Evolutionary conservation across 1,284 basidiomycete species (phyloP), one percentile per base, ranked within the genome.

Genomic region (Rhodotorula sp.): DNA sequence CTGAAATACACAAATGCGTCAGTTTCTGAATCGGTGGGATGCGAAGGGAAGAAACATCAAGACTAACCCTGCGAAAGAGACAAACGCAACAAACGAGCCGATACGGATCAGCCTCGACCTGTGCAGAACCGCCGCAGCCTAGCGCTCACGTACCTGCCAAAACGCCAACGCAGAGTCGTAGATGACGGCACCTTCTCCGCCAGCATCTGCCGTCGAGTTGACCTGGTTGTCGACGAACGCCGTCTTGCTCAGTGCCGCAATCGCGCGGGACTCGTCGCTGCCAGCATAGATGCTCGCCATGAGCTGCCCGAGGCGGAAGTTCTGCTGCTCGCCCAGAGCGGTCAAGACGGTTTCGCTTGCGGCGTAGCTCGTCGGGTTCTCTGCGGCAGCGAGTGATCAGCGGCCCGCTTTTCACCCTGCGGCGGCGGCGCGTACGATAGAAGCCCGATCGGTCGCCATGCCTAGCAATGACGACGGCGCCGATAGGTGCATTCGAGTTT

Each of bases 241-340:
- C 74, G 90, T 88, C 45, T 85, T 81, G 71, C 84, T 83, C 79
- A 94, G 86, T 46, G 87, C 88, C 46, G 85, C 81, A 77, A 95
- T 89, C 79, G 86, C 88, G 23, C 87, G 87, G 3, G 87, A 81
- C 27, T 89, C 89, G 13, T 84, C 83, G 67, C 85, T 82, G 71
- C 85, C 84, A 78, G 93, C 83, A 84, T 95, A 95, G 61, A 86
- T 85, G 5, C 84, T 82, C 72, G 91, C 88, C 53, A 95, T 84
- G 77, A 86, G 82, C 8, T 82, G 68, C 41, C 92, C 93, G 66
- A 92, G 87, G 67, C 87, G 82, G 82, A 88, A 87, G 68, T 90
- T 88, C 82, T 95, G 79, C 78, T 90, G 89, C 82, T 90, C 89
- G 66, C 92, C 92, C 64, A 93, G 87, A 64, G 91, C 88, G 48